Evolutionary conservation across 2,329 filamentous ascomycete genomes (phyloP).

Genomic region (Trichoderma sp.): DNA sequence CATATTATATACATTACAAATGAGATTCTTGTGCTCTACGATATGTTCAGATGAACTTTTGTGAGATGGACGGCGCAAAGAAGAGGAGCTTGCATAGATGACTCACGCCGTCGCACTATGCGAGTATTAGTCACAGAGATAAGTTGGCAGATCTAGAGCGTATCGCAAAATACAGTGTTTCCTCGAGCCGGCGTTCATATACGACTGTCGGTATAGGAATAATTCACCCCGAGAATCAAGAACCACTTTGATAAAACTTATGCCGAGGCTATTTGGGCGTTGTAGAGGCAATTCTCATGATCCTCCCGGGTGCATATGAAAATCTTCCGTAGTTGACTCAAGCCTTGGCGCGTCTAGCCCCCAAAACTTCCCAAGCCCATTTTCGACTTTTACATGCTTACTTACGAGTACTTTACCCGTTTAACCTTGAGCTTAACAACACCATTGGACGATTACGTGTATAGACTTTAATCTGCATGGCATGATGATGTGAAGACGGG

Average conservation of each 20-base stretch:
- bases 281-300: neutral
- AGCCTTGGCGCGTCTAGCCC: neutral
- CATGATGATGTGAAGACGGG: neutral
- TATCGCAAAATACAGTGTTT: neutral
- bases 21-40: neutral
- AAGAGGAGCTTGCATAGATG: neutral
- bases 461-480: neutral
- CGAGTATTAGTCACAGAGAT: neutral
- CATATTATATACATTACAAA: neutral
- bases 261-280: neutral
- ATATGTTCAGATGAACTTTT: neutral
- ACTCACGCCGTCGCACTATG: constrained; percentile 1
- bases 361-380: neutral
- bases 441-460: neutral
- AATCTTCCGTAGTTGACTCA: neutral
- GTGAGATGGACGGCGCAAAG: neutral
- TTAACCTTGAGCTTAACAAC: neutral
- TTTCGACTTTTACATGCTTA: neutral
- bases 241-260: neutral
- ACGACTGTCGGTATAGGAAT: neutral
- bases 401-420: neutral
- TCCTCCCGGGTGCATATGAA: neutral
- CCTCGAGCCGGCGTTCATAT: neutral
- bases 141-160: neutral
- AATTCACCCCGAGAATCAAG: neutral